Base-by-base conservation (phyloP, 2,329 filamentous ascomycete species). In the Fonsecaea multimorphosa region DNA sequence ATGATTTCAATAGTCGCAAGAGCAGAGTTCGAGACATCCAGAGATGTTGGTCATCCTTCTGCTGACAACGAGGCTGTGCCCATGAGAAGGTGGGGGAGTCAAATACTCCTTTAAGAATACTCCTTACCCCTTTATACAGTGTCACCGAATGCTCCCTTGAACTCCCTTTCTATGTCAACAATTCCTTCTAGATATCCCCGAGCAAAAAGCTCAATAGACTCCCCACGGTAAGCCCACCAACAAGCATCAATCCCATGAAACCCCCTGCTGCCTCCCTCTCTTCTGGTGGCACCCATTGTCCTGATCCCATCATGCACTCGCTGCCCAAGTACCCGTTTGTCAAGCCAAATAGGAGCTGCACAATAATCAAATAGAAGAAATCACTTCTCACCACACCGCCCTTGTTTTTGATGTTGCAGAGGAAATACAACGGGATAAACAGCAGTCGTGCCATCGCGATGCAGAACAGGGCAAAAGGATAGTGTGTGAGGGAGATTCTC, bases 221-320 rank as follows among this genome's bases (percentile, higher is more conserved):
- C n/a, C 95, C 95, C 27, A 84, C 83, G 1, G 92, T 87, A 78
- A 98, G 79, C 0, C 95, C 95, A 4, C 86, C 87, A 19, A 97
- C 91, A n/a, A 98, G 85, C 76, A 90, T 92, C 69, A 97, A 78
- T 2, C 91, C 90, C 95, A 99, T 98, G 76, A 98, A 98, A 0
- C 91, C 92, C 54, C 94, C 95, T 0, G 93, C 89, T 5, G 92
- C 93, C 80, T 97, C 93, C 36, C 91, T 84, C 81, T 99, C 94
- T 9, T 89, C 87, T 1, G 89, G 86, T 3, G 89, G 89, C 0
- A 98, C 93, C 86, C 89, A 94, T 71, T 91, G 87, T 0, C 86
- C 87, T 0, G 93, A 90, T 0, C 90, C 90, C 87, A 98, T 96
- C 93, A 99, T 98, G 77, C 91, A 92, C 71, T 86, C 90, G 63